A percentile compares a stretch with the other conserved stretches of the same genome.
Evolutionary conservation across 495 filamentous ascomycete genomes (phyloP).

Genomic region (Rusavskia elegans): DNA sequence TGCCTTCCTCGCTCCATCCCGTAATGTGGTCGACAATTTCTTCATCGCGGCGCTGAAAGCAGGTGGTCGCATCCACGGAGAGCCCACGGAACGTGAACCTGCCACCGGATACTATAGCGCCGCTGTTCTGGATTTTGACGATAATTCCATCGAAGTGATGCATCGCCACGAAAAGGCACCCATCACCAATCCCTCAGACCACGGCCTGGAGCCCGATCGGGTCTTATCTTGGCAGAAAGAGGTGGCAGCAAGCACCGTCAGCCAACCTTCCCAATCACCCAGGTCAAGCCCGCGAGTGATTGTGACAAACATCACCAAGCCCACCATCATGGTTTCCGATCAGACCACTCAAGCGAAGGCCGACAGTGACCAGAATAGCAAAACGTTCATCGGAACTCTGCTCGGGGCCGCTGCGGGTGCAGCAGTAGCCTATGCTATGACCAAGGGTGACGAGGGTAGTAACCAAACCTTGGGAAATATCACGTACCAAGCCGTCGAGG

Average conservation of each 20-base stretch:
- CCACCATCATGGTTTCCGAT: constrained; percentile 19
- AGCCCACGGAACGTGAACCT: constrained; percentile 35
- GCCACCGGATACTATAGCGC: constrained; percentile 42
- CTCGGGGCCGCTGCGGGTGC: constrained; percentile 65
- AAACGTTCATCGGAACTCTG: constrained; percentile 51
- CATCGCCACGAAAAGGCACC: constrained; percentile 20
- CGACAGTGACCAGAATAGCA: constrained; percentile 23
- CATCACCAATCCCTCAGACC: not conserved
- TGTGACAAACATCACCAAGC: constrained; percentile 18
- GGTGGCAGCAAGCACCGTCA: constrained; percentile 6
- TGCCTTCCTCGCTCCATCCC: constrained; percentile 38
- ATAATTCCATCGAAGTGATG: constrained; percentile 46
- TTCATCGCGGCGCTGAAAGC: constrained; percentile 41
- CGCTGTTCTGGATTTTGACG: constrained; percentile 43
- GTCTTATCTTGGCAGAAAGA: constrained; percentile 12
- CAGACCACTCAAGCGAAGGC: constrained; percentile 15
- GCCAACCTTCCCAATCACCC: not conserved
- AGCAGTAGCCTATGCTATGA: constrained; percentile 57
- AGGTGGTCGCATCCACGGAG: constrained; percentile 38
- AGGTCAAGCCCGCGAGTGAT: constrained; percentile 13
- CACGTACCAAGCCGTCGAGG: constrained; percentile 27
- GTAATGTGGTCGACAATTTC: constrained; percentile 40
- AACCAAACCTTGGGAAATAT: constrained; percentile 17
- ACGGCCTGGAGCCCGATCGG: not conserved
- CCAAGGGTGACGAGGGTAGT: constrained; percentile 35